Evolutionary conservation across 345 rosid species (phyloP).

Genomic region (Fremontodendron californicum): DNA sequence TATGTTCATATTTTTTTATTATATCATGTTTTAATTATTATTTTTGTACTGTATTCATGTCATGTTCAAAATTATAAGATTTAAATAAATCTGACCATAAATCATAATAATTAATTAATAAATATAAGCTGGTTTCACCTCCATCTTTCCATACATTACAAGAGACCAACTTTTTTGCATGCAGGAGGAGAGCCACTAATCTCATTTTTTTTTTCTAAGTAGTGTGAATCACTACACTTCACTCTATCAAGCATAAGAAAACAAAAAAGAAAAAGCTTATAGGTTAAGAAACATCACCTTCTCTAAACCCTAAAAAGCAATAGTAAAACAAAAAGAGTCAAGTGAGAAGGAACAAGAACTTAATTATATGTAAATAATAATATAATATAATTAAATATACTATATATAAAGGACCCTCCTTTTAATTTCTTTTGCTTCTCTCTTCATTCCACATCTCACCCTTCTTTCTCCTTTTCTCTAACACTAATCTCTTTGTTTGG

Average conservation of each 20-base stretch:
- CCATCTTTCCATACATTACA: not conserved
- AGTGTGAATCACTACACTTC: conserved; percentile 6
- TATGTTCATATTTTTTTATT: too few species aligned
- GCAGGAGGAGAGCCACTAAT: conserved; percentile 22
- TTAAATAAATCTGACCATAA: too few species aligned
- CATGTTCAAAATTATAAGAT: too few species aligned
- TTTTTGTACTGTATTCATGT: too few species aligned
- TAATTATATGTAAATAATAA: not conserved
- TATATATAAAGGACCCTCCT: conserved; percentile 62
- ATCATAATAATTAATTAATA: not conserved
- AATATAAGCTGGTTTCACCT: conserved; percentile 22
- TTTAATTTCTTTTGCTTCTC: conserved; percentile 50
- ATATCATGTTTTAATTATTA: too few species aligned
- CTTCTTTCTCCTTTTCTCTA: conserved; percentile 26
- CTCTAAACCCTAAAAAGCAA: conserved; percentile 56
- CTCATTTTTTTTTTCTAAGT: conserved; percentile 1
- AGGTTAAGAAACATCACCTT: conserved; percentile 41
- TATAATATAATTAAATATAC: conserved; percentile 1
- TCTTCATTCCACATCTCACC: conserved; percentile 35
- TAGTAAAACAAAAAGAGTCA: conserved; percentile 58
- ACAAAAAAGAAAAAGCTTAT: conserved; percentile 30
- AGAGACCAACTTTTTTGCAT: conserved; percentile 19
- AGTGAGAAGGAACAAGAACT: not conserved
- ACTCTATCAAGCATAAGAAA: not conserved
- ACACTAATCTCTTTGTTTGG: conserved; percentile 20